Percentiles rank a stretch among this genome's conserved stretches.
These are phyloP conservation scores for Suhomyces panamericanus DNA, from an alignment of 1,139 yeast species.

Conservation along the genomic window DNA sequence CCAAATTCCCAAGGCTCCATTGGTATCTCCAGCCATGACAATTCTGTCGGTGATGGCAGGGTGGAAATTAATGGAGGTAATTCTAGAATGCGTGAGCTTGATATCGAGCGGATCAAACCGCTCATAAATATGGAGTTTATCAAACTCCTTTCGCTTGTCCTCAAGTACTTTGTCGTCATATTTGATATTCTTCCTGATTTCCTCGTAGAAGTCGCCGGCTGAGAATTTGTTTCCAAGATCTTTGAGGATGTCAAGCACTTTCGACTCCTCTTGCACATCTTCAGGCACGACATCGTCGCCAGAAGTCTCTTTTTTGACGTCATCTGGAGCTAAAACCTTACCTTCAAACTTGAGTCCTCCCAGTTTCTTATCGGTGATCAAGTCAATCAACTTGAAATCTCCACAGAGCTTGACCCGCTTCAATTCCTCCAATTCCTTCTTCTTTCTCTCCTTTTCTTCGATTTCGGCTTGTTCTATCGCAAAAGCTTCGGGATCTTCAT, in stretches of 20 bases:
- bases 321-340: conserved; percentile 21
- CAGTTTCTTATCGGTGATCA: conserved; percentile 46
- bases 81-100: conserved; percentile 69
- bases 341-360: conserved; percentile 36
- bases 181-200: conserved; percentile 32
- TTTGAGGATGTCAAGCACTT: conserved; percentile 41
- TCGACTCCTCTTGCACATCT: conserved; percentile 33
- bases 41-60: conserved; percentile 65
- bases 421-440: conserved; percentile 51
- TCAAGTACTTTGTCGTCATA: conserved; percentile 42
- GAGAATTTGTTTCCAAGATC: conserved; percentile 58
- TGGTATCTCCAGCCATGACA: conserved; percentile 82
- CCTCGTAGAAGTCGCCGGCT: conserved; percentile 76
- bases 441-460: conserved; percentile 37
- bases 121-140: conserved; percentile 49
- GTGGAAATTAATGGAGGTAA: conserved; percentile 73
- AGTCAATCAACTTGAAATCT: conserved; percentile 59
- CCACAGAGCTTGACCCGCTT: conserved; percentile 60
- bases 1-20: conserved; percentile 89
- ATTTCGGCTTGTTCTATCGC: conserved; percentile 34
- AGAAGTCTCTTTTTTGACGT: background rate
- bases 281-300: conserved; percentile 13
- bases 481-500: conserved; percentile 38
- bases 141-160: conserved; percentile 53
- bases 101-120: conserved; percentile 69